phyloP scores from a whole-genome alignment of 2,329 filamentous ascomycete genomes.

The Cryphonectria parasitica region DNA sequence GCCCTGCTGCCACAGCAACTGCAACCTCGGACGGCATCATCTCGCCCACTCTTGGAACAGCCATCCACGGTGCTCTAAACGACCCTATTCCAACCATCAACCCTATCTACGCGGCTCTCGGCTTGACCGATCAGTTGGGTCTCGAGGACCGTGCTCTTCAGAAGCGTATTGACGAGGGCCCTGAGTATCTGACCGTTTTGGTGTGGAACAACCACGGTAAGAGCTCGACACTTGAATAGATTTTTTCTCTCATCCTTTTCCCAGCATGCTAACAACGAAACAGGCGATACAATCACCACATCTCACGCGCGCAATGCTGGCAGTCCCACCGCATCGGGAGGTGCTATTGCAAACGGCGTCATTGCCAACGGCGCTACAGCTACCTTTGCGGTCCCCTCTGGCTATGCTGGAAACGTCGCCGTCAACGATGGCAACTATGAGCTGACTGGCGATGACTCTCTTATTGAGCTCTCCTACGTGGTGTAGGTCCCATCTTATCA shows the following conservation, averaged over 20 bases:
- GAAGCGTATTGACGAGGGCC: background rate
- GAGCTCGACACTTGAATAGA: background rate
- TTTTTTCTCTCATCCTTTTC: too few relatives aligned
- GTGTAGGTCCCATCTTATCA: background rate
- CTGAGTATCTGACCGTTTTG: conserved; percentile 17
- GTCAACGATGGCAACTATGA: conserved; percentile 25
- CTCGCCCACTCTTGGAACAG: conserved; percentile 3
- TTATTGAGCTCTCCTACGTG: conserved; percentile 30
- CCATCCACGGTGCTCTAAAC: conserved; percentile 8
- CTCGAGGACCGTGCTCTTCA: background rate
- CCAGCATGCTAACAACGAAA: background rate
- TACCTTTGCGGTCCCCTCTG: conserved; percentile 31
- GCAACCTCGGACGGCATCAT: background rate
- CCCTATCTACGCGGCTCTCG: background rate
- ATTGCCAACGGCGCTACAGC: conserved; percentile 24
- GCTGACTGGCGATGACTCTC: conserved; percentile 22
- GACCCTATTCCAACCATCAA: conserved; percentile 6
- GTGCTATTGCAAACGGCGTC: conserved; percentile 25
- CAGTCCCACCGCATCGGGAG: conserved; percentile 21
- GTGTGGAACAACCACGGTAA: conserved; percentile 15
- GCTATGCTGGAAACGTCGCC: conserved; percentile 33
- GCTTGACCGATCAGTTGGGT: background rate
- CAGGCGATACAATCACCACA: conserved; percentile 27
- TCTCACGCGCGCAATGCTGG: conserved; percentile 27
- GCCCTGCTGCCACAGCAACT: background rate